Conservation (phyloP, 306 rosid species). For the Comarum palustre region DNA sequence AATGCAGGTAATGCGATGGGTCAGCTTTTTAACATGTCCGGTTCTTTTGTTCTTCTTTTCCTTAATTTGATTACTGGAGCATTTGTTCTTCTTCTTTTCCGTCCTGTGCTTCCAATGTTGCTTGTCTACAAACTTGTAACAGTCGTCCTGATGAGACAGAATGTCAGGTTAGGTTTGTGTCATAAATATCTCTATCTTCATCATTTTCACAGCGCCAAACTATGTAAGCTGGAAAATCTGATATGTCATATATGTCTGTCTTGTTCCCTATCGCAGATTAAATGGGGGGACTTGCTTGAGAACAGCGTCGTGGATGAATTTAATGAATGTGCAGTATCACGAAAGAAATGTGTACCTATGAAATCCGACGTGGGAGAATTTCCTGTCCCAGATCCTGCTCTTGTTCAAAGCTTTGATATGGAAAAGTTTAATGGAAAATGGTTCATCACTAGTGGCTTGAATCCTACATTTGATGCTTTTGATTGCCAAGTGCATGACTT, state of each 20-base stretch:
- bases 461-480: conserved; percentile 78
- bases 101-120: conserved; percentile 85
- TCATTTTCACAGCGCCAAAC: background rate
- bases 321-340: conserved; percentile 89
- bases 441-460: conserved; percentile 86
- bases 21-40: background rate
- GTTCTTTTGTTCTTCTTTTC: background rate
- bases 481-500: conserved; percentile 90
- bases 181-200: conserved; percentile 10
- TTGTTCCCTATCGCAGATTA: conserved; percentile 49
- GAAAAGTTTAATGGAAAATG: conserved; percentile 82
- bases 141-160: conserved; percentile 92
- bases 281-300: conserved; percentile 86
- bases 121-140: conserved; percentile 97
- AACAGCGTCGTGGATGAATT: conserved; percentile 90
- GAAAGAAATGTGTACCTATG: conserved; percentile 88
- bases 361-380: conserved; percentile 96
- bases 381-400: conserved; percentile 73
- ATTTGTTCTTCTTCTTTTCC: conserved; percentile 53
- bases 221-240: conserved; percentile 5
- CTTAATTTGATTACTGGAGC: conserved; percentile 19
- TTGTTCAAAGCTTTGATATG: conserved; percentile 70
- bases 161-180: conserved; percentile 70
- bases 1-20: conserved; percentile 63
- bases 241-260: conserved; percentile 20